Conservation (phyloP, 1,284 basidiomycete species). For the Abortiporus biennis region DNA sequence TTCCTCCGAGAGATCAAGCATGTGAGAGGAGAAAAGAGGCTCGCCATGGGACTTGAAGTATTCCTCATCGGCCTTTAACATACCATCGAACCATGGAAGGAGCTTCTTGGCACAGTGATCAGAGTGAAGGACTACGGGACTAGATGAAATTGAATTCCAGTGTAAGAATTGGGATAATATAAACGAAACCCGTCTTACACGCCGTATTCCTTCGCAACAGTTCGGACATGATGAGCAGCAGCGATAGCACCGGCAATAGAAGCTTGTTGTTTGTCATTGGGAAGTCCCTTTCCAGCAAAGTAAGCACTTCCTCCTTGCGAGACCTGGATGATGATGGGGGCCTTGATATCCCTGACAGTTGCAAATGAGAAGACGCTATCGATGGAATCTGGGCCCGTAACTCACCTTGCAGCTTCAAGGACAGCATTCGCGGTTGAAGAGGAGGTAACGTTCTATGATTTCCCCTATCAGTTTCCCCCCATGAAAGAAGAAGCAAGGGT, state of each 20-base stretch:
- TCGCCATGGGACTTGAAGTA: conserved; percentile 90
- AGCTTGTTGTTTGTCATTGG: conserved; percentile 96
- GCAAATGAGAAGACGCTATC: neutral
- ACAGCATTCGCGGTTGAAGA: conserved; percentile 84
- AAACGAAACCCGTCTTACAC: conserved; percentile 51
- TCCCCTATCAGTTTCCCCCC: conserved; percentile 11
- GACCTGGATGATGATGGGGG: conserved; percentile 96
- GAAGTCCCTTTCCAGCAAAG: conserved; percentile 95
- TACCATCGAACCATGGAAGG: conserved; percentile 98
- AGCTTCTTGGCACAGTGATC: conserved; percentile 99
- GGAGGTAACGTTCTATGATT: conserved; percentile 72
- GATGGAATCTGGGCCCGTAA: conserved; percentile 3
- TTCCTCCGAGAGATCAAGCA: conserved; percentile 99
- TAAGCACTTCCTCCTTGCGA: conserved; percentile 97
- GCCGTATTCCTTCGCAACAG: conserved; percentile 86
- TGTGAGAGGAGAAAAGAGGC: conserved; percentile 98
- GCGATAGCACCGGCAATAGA: conserved; percentile 90
- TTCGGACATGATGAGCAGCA: conserved; percentile 90
- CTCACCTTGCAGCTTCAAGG: conserved; percentile 82
- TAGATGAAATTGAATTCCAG: conserved; percentile 22
- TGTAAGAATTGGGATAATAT: neutral
- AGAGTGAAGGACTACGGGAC: conserved; percentile 96
- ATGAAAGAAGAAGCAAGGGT: conserved; percentile 7
- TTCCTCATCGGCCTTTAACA: conserved; percentile 95
- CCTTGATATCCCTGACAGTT: conserved; percentile 71